Percentiles rank a stretch among this genome's conserved stretches.
phyloP scores from a whole-genome alignment of 352 stramenopile species.

The Phytophthora colocasiae region DNA sequence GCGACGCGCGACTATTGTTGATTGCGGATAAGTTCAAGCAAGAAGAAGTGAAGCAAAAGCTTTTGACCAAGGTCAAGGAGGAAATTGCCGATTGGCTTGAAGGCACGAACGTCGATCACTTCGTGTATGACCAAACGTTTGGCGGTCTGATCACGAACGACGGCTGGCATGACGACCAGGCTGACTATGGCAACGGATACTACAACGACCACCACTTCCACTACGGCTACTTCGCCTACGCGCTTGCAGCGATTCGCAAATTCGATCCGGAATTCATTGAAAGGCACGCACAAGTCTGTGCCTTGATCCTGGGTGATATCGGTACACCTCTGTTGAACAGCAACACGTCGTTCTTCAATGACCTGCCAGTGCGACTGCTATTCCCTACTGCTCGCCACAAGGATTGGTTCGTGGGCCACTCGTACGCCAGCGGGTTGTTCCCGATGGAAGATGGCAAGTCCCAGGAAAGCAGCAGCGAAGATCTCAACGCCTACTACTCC shows the following conservation, averaged over 20 bases:
- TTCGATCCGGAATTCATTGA: constrained; percentile 79
- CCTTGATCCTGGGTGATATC: constrained; percentile 76
- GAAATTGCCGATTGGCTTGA: constrained; percentile 71
- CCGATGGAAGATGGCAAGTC: constrained; percentile 94
- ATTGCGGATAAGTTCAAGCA: constrained; percentile 82
- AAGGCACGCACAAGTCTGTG: constrained; percentile 55
- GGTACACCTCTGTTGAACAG: constrained; percentile 55
- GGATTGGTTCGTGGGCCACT: constrained; percentile 97
- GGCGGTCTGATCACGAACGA: constrained; percentile 92
- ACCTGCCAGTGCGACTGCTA: constrained; percentile 58
- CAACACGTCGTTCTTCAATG: constrained; percentile 58
- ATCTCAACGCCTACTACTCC: constrained; percentile 96
- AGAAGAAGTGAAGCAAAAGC: constrained; percentile 45
- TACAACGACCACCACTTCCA: constrained; percentile 95
- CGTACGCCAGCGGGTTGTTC: constrained; percentile 96
- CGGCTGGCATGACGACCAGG: constrained; percentile 63
- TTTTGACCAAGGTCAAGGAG: constrained; percentile 65
- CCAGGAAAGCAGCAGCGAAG: constrained; percentile 97
- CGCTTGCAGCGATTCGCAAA: constrained; percentile 76
- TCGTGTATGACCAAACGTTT: constrained; percentile 94
- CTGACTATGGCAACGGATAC: constrained; percentile 90
- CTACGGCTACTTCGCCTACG: constrained; percentile 94
- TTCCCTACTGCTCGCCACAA: constrained; percentile 94
- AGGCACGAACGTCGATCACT: constrained; percentile 61
- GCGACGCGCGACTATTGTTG: constrained; percentile 72